These are phyloP conservation scores for Trametes polyzona DNA, from an alignment of 1,284 basidiomycete species.

Conservation along the genomic window DNA sequence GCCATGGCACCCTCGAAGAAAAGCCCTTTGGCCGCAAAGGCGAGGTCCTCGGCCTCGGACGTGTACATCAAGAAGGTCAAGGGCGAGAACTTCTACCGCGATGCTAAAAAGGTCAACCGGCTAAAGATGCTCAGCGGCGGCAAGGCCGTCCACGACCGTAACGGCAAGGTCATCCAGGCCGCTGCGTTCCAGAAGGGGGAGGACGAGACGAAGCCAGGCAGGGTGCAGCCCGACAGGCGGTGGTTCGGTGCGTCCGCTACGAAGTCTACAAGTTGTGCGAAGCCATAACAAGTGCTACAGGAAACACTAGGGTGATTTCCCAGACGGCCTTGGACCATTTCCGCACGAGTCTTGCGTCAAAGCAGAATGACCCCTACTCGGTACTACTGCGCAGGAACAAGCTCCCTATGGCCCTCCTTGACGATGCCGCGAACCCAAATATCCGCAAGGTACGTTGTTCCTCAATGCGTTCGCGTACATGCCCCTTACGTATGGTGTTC, in stretches of 20 bases:
- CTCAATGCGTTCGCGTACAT: background rate
- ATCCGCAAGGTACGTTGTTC: constrained; percentile 66
- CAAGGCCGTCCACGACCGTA: constrained; percentile 85
- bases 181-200: constrained; percentile 94
- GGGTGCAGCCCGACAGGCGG: constrained; percentile 90
- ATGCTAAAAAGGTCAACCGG: constrained; percentile 83
- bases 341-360: constrained; percentile 80
- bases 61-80: constrained; percentile 74
- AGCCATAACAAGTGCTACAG: constrained; percentile 42
- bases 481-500: background rate
- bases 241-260: constrained; percentile 83
- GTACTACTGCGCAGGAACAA: constrained; percentile 92
- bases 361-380: constrained; percentile 92
- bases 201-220: constrained; percentile 83
- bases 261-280: background rate
- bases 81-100: constrained; percentile 92
- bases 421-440: constrained; percentile 83
- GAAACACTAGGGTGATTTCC: constrained; percentile 98
- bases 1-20: constrained; percentile 61
- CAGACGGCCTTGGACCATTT: constrained; percentile 95
- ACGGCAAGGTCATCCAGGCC: constrained; percentile 89
- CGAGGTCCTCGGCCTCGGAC: constrained; percentile 54
- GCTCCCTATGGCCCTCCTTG: constrained; percentile 91
- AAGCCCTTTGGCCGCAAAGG: constrained; percentile 44
- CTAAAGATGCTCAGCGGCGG: constrained; percentile 93